Base-by-base conservation (phyloP, 1,284 basidiomycete genomes). In the Leccinum fuscescens region DNA sequence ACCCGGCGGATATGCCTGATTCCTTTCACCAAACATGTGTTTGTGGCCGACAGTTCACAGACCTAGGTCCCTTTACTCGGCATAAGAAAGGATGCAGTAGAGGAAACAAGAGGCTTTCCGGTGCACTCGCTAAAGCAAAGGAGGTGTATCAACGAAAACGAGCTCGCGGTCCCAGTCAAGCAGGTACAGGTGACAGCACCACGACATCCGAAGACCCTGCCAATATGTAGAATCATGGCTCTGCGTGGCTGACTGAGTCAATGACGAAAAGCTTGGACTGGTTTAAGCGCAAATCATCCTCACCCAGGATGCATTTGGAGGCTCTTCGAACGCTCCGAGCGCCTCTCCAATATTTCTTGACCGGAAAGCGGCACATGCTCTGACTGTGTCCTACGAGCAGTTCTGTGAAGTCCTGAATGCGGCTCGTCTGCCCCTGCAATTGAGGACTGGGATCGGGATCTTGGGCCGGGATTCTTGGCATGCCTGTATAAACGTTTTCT, bases 351-450 rank as follows among this genome's bases (percentile, higher is more conserved):
- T 24, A 24, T 42, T 42, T 44, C 20, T 66, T 4, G 66, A 65
- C 22, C 54, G 42, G 15, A 68, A 62, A 44, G 22, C 54, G 6
- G 59, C 60, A 31, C 57, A 50, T 46, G 46, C 53, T 20, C 51
- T 59, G 14, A 37, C 57, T 37, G 1, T 44, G 5, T 58, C 52
- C 2, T 68, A 64, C 20, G 59, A 66, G 11, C 65, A 64, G 22
- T 68, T 66, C 54, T 55, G 31, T 24, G 56, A 56, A 0, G 54
- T 67, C 8, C 58, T 68, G 46, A 20, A 31, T 0, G 33, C 22
- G 9, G 48, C 52, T 6, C 17, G 22, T 17, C 7, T 15, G 5
- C 22, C n/a, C n/a, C 42, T 44, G 5, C 42, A 44, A 17, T 6
- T 44, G 42, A 8, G 6, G 50, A 57, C 11, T 48, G 48, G 7